Evolutionary conservation across 2,329 filamentous ascomycete genomes (phyloP).

Genomic region (Cladosporium sp.): DNA sequence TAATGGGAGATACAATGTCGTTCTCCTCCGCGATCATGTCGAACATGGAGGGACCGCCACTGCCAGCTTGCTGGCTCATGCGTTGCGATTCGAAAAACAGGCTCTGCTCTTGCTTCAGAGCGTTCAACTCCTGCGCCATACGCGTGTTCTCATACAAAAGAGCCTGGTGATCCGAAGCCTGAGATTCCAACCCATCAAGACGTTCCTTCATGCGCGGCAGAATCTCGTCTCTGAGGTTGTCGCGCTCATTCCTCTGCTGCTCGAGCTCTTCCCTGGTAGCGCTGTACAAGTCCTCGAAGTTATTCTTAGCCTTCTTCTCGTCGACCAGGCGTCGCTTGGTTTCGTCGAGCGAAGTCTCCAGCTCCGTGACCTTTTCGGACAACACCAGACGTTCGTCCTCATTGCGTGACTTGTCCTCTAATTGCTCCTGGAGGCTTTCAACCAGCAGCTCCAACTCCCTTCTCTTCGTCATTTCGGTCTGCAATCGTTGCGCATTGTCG

Average conservation of each 20-base stretch:
- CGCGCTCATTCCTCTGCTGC: conserved; percentile 78
- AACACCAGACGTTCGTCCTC: conserved; percentile 31
- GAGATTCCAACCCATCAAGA: conserved; percentile 72
- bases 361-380: conserved; percentile 65
- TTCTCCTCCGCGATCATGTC: conserved; percentile 60
- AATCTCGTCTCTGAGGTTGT: conserved; percentile 85
- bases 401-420: conserved; percentile 54
- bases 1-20: conserved; percentile 28
- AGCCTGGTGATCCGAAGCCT: conserved; percentile 68
- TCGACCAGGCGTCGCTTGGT: conserved; percentile 76
- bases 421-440: conserved; percentile 72
- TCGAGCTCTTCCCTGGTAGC: conserved; percentile 80
- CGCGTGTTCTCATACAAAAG: conserved; percentile 76
- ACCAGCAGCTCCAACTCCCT: conserved; percentile 79
- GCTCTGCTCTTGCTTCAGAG: conserved; percentile 53
- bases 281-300: conserved; percentile 86
- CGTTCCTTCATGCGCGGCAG: conserved; percentile 73
- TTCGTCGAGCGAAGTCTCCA: conserved; percentile 78
- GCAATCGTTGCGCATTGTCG: conserved; percentile 78
- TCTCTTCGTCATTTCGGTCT: conserved; percentile 76
- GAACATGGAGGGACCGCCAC: conserved; percentile 41
- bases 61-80: neutral
- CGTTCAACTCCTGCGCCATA: conserved; percentile 80
- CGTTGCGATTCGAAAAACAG: conserved; percentile 6
- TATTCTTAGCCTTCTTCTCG: conserved; percentile 82